phyloP scores from a whole-genome alignment of 495 filamentous ascomycete species.

The Talaromyces borbonicus region DNA sequence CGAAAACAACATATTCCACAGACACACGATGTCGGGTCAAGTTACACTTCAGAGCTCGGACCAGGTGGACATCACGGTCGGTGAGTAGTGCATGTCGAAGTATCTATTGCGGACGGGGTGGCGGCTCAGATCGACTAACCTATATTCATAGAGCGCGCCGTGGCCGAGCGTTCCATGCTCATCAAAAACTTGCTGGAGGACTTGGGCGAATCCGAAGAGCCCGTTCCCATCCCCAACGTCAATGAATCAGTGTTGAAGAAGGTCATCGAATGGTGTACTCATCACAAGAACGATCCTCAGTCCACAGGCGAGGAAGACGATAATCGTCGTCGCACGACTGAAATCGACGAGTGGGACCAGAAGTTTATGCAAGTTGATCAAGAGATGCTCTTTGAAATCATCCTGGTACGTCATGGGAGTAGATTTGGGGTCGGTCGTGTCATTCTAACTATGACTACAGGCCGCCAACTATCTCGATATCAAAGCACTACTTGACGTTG shows the following conservation, averaged over 20 bases:
- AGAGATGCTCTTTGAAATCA: conserved; percentile 99
- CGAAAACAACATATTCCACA: neutral
- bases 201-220: conserved; percentile 58
- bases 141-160: conserved; percentile 52
- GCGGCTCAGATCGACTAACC: neutral
- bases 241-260: conserved; percentile 90
- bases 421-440: neutral
- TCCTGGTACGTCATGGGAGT: conserved; percentile 55
- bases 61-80: conserved; percentile 42
- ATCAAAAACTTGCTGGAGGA: conserved; percentile 99
- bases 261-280: conserved; percentile 94
- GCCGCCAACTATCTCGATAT: conserved; percentile 69
- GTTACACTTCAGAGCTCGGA: conserved; percentile 52
- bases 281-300: conserved; percentile 82
- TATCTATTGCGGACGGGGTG: neutral
- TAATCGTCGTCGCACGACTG: conserved; percentile 91
- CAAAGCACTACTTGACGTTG: conserved; percentile 55
- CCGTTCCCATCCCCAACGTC: conserved; percentile 86
- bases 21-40: conserved; percentile 1
- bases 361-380: conserved; percentile 99
- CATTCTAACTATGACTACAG: conserved; percentile 14
- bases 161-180: conserved; percentile 84
- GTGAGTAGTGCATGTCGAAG: conserved; percentile 41
- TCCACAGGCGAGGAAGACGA: conserved; percentile 83
- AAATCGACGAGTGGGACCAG: conserved; percentile 99